Base-by-base conservation (phyloP, 2,329 filamentous ascomycete species). In the Plenodomus lindquistii region DNA sequence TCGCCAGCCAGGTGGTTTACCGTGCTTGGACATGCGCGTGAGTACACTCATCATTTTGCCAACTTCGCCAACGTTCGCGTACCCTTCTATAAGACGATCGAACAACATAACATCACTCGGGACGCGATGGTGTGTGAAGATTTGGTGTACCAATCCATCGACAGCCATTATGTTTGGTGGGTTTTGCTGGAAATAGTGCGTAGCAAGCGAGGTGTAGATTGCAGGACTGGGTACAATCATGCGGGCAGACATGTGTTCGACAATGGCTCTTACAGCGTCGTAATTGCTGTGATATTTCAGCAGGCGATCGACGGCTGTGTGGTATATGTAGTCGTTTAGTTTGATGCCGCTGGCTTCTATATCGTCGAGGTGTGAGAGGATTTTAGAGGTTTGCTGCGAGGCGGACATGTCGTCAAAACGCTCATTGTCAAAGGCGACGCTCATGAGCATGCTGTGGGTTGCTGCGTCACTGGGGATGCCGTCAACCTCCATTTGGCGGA, bases 401-500 rank as follows among this genome's bases (percentile, higher is more conserved):
- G 76, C 69, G 2, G 74, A 66, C 40, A 77, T 63, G 21, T 57
- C 42, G 31, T 72, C 62, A 36, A 83, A 71, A 59, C 53, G 73
- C 63, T 60, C 83, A 73, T 51, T 82, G 70, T 62, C 80, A 59
- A 81, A 79, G 16, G 79, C 63, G 17, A 73, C 81, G 36, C 87
- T 84, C 7, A 94, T 76, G 47, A 94, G 78, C 52, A 90, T 83
- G 18, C 85, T 88, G 69, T 89, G 89, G 0, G 90, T 94, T 5
- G 80, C 81, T n/a, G 79, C 76, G 66, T 91, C 84, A 1, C 85
- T 81, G 22, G 77, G 57, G 21, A 90, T 69, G 2, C 77, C 77
- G 15, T 78, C 71, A 2, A 66, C 54, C 34, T 79, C 73, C 88
- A 91, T 91, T 44, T 78, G 72, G 3, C 73, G 61, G 2, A 91